Conservation (phyloP, 75 land plant species). For the Picea glauca region DNA sequence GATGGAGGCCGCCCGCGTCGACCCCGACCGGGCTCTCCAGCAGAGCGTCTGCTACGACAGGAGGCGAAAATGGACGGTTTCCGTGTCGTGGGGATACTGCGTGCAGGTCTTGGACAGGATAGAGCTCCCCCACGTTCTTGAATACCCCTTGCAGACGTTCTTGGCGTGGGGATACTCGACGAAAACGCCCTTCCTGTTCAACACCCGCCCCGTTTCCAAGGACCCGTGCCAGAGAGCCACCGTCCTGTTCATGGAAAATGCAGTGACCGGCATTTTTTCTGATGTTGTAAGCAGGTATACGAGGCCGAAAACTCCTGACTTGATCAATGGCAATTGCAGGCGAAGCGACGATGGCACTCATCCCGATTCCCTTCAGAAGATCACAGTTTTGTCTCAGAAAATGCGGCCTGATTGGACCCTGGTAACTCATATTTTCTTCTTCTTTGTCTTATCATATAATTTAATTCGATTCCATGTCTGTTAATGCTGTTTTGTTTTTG, state of each 20-base stretch:
- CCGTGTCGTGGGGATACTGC: constrained; percentile 71
- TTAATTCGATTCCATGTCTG: neutral
- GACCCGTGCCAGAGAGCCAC: constrained; percentile 57
- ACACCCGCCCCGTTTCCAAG: constrained; percentile 31
- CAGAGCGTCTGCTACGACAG: constrained; percentile 69
- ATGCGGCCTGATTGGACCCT: neutral
- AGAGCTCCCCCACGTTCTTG: constrained; percentile 33
- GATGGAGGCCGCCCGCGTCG: constrained; percentile 39
- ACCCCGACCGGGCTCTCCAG: constrained; percentile 51
- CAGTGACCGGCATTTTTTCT: neutral
- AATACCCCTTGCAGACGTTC: constrained; percentile 57
- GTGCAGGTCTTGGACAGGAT: constrained; percentile 53
- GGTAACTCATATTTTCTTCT: neutral
- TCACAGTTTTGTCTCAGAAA: neutral
- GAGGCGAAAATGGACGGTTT: constrained; percentile 40
- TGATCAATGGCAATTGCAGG: neutral
- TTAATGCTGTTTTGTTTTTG: neutral
- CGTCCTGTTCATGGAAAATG: constrained; percentile 47
- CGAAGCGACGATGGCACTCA: neutral
- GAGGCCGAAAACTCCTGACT: too few relatives aligned
- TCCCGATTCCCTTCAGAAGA: neutral
- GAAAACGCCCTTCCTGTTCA: constrained; percentile 41
- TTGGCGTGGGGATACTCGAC: constrained; percentile 34
- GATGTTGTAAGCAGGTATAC: too few relatives aligned
- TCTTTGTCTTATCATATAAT: neutral